Evolutionary conservation across 1,139 yeast genomes (phyloP), one percentile per base, ranked within the genome.

Genomic region (Suhomyces choctaworum): DNA sequence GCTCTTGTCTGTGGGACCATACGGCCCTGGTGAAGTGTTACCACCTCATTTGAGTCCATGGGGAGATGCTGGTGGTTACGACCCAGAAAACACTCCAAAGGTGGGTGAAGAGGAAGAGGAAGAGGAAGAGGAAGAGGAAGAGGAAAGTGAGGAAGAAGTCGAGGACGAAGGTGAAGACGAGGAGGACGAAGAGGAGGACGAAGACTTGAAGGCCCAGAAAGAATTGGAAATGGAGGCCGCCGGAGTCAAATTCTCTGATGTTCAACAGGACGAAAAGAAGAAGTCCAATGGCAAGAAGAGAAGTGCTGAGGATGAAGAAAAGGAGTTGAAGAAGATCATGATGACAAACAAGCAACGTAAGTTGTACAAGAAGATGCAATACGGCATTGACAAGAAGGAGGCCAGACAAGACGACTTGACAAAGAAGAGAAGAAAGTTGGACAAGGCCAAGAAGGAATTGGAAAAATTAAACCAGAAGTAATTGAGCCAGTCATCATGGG

Each of bases 21-120:
- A 92, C 58, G 85, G 94, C 28, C 96, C 96, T 4, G 98, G 99
- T 39, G 97, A 92, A 64, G 70, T 89, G 7, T 73, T 94, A 45
- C 97, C 97, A 30, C 97, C 98, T 27, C 98, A 92, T 64, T 74
- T 94, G 56, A 85, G 96, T 37, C 99, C 99, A 69, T 92, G 98
- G 97, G 97, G 97, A 49, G 97, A 92, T 66, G 78, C 90, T 38
- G 88, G 85, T 51, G 85, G 82, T 36, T 92, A 92, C 63, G 80
- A 90, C 62, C 98, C 98, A 49, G 80, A 73, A 39, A 84, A 78
- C 21, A 45, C 55, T 7, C 61, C 48, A 21, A 66, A 54, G 19
- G 52, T 34, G 4, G 68, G 49, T 5, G 20, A 17, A 17, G 74
- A 58, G 8, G 73, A 54, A 9, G 73, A 55, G 17, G 78, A 58